Evolutionary conservation across 768 basidiomycete species (phyloP).

Genomic region (Podaxis sp.): DNA sequence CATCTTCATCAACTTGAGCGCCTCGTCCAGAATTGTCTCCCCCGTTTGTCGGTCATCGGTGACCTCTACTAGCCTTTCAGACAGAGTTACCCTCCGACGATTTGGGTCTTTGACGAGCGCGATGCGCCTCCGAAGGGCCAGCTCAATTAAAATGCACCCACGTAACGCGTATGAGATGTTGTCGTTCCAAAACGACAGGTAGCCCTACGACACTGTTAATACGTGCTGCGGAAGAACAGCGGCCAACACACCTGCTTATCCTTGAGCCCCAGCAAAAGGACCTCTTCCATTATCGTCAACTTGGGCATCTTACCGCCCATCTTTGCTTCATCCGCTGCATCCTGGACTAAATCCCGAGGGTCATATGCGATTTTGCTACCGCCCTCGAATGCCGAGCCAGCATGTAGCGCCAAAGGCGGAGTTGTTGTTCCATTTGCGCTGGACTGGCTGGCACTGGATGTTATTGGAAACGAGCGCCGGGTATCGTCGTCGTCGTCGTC

Average conservation of each 20-base stretch:
- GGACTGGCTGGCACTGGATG: constrained; percentile 13
- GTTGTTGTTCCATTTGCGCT: constrained; percentile 19
- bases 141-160: constrained; percentile 97
- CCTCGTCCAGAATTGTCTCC: constrained; percentile 94
- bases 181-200: constrained; percentile 99
- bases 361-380: constrained; percentile 90
- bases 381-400: constrained; percentile 81
- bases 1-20: constrained; percentile 91
- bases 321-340: constrained; percentile 56
- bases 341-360: constrained; percentile 79
- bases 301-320: constrained; percentile 72
- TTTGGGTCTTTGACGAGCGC: constrained; percentile 84
- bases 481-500: constrained; percentile 36
- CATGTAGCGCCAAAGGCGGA: constrained; percentile 40
- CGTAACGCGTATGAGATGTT: constrained; percentile 98
- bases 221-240: not conserved
- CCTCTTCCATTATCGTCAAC: constrained; percentile 96
- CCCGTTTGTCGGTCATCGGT: constrained; percentile 91
- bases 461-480: constrained; percentile 17
- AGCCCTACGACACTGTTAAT: constrained; percentile 43
- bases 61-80: constrained; percentile 86
- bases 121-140: constrained; percentile 92
- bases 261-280: constrained; percentile 88
- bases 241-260: constrained; percentile 78
- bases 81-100: constrained; percentile 65